phyloP scores from a whole-genome alignment of 768 basidiomycete species.

The Paxillus ammoniavirescens region DNA sequence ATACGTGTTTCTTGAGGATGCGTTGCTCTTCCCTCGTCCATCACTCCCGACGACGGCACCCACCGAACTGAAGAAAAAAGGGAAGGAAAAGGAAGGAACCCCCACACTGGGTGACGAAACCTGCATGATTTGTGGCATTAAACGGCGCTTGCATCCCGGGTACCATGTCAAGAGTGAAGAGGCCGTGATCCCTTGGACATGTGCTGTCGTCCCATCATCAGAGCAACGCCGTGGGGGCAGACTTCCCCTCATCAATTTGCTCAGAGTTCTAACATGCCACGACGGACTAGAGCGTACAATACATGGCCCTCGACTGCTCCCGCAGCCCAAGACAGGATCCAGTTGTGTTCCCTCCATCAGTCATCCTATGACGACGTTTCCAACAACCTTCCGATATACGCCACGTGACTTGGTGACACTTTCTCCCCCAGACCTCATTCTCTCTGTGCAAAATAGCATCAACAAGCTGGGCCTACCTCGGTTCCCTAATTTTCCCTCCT shows the following conservation, averaged over 20 bases:
- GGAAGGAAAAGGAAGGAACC: slow-evolving; percentile 22
- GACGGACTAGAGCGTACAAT: slow-evolving; percentile 18
- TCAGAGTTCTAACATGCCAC: slow-evolving; percentile 11
- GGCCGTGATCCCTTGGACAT: slow-evolving; percentile 17
- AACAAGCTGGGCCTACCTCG: slow-evolving; percentile 19
- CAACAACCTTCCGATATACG: slow-evolving; percentile 14
- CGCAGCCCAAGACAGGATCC: slow-evolving; percentile 5
- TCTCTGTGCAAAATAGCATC: slow-evolving; percentile 25
- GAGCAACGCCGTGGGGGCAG: slow-evolving; percentile 19
- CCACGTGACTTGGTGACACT: slow-evolving; percentile 22
- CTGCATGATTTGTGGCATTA: slow-evolving; percentile 29
- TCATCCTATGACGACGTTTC: neutral
- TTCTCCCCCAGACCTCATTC: slow-evolving; percentile 26
- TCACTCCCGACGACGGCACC: slow-evolving; percentile 9
- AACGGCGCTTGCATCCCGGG: slow-evolving; percentile 25
- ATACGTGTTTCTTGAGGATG: slow-evolving; percentile 44
- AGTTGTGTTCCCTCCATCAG: neutral
- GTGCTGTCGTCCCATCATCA: slow-evolving; percentile 19
- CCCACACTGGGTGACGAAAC: slow-evolving; percentile 20
- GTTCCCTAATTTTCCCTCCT: slow-evolving; percentile 14
- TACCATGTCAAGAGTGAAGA: slow-evolving; percentile 23
- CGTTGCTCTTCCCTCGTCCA: slow-evolving; percentile 37
- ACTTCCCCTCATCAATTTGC: slow-evolving; percentile 20
- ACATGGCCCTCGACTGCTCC: slow-evolving; percentile 3
- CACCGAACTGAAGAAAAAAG: slow-evolving; percentile 24